phyloP scores from a whole-genome alignment of 2,329 filamentous ascomycete species.

The Microsporum ferrugineum region DNA sequence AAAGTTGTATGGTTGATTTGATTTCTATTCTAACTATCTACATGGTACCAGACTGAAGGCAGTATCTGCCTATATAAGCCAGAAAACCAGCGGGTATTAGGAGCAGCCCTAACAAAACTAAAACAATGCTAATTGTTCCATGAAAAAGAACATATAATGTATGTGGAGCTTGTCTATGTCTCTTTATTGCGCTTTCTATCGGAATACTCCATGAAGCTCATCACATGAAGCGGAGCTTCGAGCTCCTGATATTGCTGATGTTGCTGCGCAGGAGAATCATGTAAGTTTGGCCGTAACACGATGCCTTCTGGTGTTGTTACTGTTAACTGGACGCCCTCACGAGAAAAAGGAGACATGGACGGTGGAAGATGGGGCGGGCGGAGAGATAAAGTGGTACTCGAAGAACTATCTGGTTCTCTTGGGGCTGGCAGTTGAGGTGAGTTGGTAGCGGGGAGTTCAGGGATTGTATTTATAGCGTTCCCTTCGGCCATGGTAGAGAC shows the following conservation, averaged over 20 bases:
- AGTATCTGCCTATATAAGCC: not conserved
- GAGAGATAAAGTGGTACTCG: not conserved
- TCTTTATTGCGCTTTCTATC: not conserved
- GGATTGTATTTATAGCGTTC: not conserved
- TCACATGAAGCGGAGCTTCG: slow-evolving; percentile 5
- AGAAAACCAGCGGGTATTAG: not conserved
- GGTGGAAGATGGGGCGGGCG: not conserved
- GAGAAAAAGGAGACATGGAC: not conserved
- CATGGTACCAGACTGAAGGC: not conserved
- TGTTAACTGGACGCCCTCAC: not conserved
- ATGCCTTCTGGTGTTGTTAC: slow-evolving; percentile 6
- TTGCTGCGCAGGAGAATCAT: not conserved
- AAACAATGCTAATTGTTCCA: not conserved
- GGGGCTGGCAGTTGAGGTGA: not conserved
- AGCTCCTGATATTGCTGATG: not conserved
- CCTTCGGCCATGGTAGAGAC: not conserved
- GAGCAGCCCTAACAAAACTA: not conserved
- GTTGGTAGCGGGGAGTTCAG: not conserved
- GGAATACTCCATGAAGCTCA: slow-evolving; percentile 11
- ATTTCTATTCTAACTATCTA: not conserved
- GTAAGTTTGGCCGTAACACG: slow-evolving; percentile 6
- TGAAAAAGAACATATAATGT: not conserved
- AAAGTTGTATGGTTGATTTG: too few relatives aligned
- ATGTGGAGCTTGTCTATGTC: not conserved
- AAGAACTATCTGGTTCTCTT: not conserved